Evolutionary conservation across 768 basidiomycete genomes (phyloP), one percentile per base, ranked within the genome.

Genomic region (Naganishia randhawae): DNA sequence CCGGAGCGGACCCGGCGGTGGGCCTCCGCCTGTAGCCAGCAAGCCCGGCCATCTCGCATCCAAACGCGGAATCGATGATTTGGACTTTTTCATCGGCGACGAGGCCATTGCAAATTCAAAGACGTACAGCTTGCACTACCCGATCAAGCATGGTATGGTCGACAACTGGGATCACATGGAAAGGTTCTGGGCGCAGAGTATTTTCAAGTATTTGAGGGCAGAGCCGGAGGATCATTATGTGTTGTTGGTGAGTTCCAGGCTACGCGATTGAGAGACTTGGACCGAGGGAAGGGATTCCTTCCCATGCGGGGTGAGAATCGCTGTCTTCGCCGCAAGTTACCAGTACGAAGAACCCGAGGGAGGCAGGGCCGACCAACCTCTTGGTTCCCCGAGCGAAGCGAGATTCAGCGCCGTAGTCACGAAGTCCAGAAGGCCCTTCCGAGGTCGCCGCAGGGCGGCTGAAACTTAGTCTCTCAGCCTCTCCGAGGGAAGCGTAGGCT

Each of bases 221-320:
- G 96, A 99, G 81, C 96, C 96, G 16, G 96, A 98, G 82, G 95
- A 98, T 82, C 96, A 98, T 80, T 90, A 97, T 81, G 98, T 99
- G 82, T 86, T 98, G 55, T 83, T 99, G 77, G 95, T 97, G 74
- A 80, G 93, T 72, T n/a, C 8, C 35, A 19, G 17, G 33, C 22
- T 13, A 31, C 37, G 37, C 25, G 37, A n/a, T n/a, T n/a, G n/a
- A n/a, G n/a, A n/a, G n/a, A n/a, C n/a, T n/a, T 48, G 45, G 11
- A 22, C n/a, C 45, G 45, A 48, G 45, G 14, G 37, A 39, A 7
- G 25, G 42, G 42, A 42, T 19, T 42, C 42, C 14, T 39, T 39
- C n/a, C n/a, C n/a, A n/a, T n/a, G n/a, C n/a, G n/a, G n/a, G n/a
- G n/a, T n/a, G n/a, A n/a, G n/a, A n/a, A n/a, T n/a, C n/a, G n/a